Percentiles rank a stretch among this genome's conserved stretches.
These are phyloP conservation scores for Magnolia changhungtana DNA, from an alignment of 164 flowering plant genomes.

Conservation along the genomic window DNA sequence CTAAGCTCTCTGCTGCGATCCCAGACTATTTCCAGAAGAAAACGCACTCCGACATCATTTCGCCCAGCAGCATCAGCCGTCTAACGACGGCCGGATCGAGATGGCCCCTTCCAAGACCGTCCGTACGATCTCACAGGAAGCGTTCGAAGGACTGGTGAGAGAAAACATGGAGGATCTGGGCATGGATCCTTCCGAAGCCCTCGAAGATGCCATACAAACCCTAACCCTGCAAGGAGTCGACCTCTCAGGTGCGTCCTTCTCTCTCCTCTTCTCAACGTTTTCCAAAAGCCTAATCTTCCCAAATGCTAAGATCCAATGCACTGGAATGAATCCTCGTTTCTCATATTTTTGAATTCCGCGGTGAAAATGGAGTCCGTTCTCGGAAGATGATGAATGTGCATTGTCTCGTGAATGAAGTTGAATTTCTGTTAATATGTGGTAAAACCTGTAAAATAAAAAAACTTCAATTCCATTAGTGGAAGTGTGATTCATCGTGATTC, in stretches of 20 bases:
- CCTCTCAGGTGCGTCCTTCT: constrained; percentile 57
- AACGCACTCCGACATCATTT: not conserved
- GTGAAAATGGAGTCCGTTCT: too few relatives aligned
- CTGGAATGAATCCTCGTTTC: too few relatives aligned
- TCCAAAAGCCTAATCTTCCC: not conserved
- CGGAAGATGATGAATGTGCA: not conserved
- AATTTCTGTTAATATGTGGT: too few relatives aligned
- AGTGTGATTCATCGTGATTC: not conserved
- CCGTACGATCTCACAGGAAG: constrained; percentile 71
- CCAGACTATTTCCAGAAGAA: not conserved
- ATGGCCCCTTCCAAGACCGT: constrained; percentile 25
- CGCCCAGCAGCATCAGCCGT: not conserved
- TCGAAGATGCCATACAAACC: constrained; percentile 85
- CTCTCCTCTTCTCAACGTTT: not conserved
- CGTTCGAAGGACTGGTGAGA: constrained; percentile 77
- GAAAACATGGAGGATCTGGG: constrained; percentile 95
- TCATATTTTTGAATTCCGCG: too few relatives aligned
- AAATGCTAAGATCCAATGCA: too few relatives aligned
- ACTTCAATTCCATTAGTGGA: not conserved
- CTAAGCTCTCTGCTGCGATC: not conserved
- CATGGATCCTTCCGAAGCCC: constrained; percentile 90
- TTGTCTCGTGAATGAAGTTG: not conserved
- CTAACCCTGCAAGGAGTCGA: constrained; percentile 93
- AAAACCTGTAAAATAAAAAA: too few relatives aligned
- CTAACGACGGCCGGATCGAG: not conserved